Percentiles rank a stretch among this genome's conserved stretches.
phyloP scores from a whole-genome alignment of 2,329 filamentous ascomycete species.

The Calonectria pauciramosa region DNA sequence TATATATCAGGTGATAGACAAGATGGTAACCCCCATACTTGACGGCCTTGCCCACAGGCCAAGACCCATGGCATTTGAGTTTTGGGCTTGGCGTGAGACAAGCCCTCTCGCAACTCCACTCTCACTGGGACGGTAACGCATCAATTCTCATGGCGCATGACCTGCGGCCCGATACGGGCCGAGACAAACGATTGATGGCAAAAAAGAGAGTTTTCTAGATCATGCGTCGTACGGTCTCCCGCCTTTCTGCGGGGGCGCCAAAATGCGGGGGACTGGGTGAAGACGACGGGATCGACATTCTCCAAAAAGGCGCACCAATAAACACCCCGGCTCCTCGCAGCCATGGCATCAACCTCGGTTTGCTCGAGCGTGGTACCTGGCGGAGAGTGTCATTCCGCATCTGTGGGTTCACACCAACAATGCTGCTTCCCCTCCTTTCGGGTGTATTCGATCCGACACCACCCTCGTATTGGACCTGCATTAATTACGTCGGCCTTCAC shows the following conservation, averaged over 20 bases:
- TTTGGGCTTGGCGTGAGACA: neutral
- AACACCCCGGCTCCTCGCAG: neutral
- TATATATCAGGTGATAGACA: too few relatives aligned
- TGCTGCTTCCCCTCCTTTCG: slow-evolving; percentile 6
- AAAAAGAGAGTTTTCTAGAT: slow-evolving; percentile 6
- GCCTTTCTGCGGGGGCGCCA: neutral
- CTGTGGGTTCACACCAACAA: neutral
- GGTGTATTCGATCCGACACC: slow-evolving; percentile 14
- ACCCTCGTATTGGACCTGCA: neutral
- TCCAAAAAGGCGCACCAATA: slow-evolving; percentile 26
- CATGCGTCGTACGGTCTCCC: slow-evolving; percentile 5
- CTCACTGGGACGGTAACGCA: neutral
- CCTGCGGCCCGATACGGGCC: slow-evolving; percentile 6
- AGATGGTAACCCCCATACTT: too few relatives aligned
- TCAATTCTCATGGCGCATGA: neutral
- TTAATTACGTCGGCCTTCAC: neutral
- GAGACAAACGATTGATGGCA: neutral
- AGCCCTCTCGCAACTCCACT: neutral
- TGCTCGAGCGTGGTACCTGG: neutral
- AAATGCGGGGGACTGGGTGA: slow-evolving; percentile 2
- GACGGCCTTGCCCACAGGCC: neutral
- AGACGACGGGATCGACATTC: neutral
- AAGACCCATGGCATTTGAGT: neutral
- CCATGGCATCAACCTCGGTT: slow-evolving; percentile 9
- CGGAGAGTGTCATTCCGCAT: slow-evolving; percentile 25